These are phyloP conservation scores for Penicillium silybi DNA, from an alignment of 495 filamentous ascomycete species.

Conservation along the genomic window DNA sequence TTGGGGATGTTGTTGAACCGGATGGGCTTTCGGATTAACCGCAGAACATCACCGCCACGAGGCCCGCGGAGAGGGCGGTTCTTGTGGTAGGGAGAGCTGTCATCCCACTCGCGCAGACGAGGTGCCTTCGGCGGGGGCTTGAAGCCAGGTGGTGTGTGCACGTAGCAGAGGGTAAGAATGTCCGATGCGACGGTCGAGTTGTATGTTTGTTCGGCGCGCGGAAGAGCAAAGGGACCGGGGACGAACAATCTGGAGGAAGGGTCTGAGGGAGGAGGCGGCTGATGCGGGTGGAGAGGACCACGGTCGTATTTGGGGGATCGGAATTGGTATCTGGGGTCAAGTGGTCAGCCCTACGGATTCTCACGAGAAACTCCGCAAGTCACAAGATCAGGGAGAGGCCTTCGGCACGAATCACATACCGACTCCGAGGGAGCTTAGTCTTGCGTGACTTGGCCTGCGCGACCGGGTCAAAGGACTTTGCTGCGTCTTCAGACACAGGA, in stretches of 20 bases:
- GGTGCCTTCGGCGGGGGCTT: constrained; percentile 55
- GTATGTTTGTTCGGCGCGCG: constrained; percentile 87
- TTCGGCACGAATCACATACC: constrained; percentile 44
- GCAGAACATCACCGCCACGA: constrained; percentile 64
- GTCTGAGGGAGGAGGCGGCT: constrained; percentile 77
- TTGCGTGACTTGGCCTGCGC: constrained; percentile 47
- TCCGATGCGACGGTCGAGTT: constrained; percentile 82
- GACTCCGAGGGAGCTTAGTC: constrained; percentile 60
- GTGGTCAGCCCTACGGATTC: constrained; percentile 8
- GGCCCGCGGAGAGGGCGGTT: constrained; percentile 82
- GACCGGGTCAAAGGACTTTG: constrained; percentile 55
- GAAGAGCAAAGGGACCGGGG: constrained; percentile 89
- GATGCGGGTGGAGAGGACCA: constrained; percentile 87
- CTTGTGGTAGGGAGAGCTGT: constrained; percentile 86
- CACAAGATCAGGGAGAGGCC: constrained; percentile 1
- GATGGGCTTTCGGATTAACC: constrained; percentile 70
- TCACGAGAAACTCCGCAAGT: not conserved
- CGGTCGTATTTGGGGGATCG: constrained; percentile 89
- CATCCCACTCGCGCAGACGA: constrained; percentile 83
- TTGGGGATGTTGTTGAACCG: constrained; percentile 82
- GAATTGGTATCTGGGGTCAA: constrained; percentile 72
- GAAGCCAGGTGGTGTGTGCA: constrained; percentile 73
- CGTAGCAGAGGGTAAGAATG: constrained; percentile 83
- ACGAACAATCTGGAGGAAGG: constrained; percentile 82
- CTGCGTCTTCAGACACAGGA: constrained; percentile 20